These are phyloP conservation scores for Pilasporangium apinafurcum DNA, from an alignment of 352 stramenopile genomes.

Conservation along the genomic window DNA sequence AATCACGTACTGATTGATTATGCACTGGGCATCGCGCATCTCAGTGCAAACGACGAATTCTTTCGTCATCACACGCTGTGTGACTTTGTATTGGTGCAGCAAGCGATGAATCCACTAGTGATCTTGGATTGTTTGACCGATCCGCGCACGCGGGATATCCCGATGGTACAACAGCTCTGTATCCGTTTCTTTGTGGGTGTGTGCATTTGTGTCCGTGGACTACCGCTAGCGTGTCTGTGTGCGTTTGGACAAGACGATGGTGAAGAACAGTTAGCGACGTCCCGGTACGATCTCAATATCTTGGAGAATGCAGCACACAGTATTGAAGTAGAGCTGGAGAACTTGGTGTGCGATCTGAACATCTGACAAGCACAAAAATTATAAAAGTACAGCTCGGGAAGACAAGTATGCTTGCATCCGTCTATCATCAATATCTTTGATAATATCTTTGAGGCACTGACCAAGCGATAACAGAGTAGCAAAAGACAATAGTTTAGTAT, in stretches of 20 bases:
- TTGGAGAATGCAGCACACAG: constrained; percentile 30
- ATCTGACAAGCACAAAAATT: constrained; percentile 9
- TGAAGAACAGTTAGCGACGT: constrained; percentile 6
- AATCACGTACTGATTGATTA: constrained; percentile 46
- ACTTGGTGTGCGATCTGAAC: constrained; percentile 30
- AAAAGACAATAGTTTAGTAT: too few species aligned
- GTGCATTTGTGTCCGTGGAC: constrained; percentile 33
- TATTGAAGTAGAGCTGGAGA: constrained; percentile 44
- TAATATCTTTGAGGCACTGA: too few species aligned
- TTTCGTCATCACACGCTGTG: constrained; percentile 41
- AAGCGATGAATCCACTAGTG: constrained; percentile 28
- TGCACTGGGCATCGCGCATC: constrained; percentile 21
- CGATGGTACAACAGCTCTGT: constrained; percentile 48
- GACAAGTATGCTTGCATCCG: too few species aligned
- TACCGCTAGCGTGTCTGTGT: constrained; percentile 53
- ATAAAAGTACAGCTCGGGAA: neutral
- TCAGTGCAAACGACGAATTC: constrained; percentile 19
- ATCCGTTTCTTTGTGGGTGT: constrained; percentile 50
- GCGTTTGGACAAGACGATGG: constrained; percentile 34
- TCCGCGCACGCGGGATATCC: constrained; percentile 34
- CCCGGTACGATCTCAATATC: constrained; percentile 28
- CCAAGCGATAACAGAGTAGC: too few species aligned
- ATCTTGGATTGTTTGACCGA: constrained; percentile 40
- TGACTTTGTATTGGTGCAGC: constrained; percentile 51
- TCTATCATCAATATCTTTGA: too few species aligned